Evolutionary conservation across 148 eudicot genomes (phyloP), one percentile per base, ranked within the genome.

Genomic region (Camellia granthamiana): DNA sequence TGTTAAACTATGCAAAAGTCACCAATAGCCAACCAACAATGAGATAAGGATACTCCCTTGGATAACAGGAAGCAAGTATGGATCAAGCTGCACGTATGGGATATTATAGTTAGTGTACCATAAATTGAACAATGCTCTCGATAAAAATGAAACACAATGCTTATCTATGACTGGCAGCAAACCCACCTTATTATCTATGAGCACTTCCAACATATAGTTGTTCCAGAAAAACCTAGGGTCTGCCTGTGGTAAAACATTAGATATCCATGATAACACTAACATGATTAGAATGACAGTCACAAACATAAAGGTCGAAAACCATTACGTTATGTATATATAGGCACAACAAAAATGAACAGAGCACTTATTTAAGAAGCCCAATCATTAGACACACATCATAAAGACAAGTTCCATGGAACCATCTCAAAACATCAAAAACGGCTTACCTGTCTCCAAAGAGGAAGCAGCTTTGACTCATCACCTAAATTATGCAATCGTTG

Each of bases 191-290:
- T 87, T 88, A 85, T 96, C 99, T 77, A 93, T 92, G 55, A 96
- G 94, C 38, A 84, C 77, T 87, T 93, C 99, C 92, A 93, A 82
- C 93, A 93, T 90, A 79, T 92, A 93, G 84, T 91, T 96, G 89
- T 96, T 96, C 99, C 99, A 96, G 77, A 90, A 78, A 85, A 90
- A 96, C 84, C 97, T 91, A 67, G 97, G 98, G 76, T 96, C 99
- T 76, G 99, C 99, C 99, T 96, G 95, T 82, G 84, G 66, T n/a
- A 84, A 80, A 52, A 43, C 71, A 78, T 44, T 7, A 46, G 69
- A 44, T 2, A 61, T 19, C 61, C 30, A 52, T 54, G 11, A 19
- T 14, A 19, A 70, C 41, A 59, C 13, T 21, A n/a, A n/a, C 12
- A 65, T 15, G 23, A 21, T 3, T 15, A 77, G 18, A 66, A 14